Evolutionary conservation across 1,139 yeast species (phyloP).

Genomic region (Geotrichum carabidarum): DNA sequence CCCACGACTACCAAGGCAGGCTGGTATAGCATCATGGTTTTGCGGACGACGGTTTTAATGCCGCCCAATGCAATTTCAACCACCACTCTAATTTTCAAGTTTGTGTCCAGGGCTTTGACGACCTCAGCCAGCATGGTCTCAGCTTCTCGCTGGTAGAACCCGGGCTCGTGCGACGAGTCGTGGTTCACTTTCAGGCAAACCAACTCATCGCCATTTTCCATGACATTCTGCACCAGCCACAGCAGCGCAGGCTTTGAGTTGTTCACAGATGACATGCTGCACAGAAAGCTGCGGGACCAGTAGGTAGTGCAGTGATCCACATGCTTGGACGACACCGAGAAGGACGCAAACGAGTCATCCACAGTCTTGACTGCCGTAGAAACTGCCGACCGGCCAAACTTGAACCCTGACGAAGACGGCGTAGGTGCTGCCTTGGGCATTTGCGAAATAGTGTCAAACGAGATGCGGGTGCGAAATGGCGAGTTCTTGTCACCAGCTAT

Average conservation of each 20-base stretch:
- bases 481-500: not conserved
- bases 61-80: slow-evolving; percentile 30
- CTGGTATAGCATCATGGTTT: slow-evolving; percentile 29
- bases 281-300: slow-evolving; percentile 28
- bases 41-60: slow-evolving; percentile 29
- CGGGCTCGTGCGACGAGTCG: slow-evolving; percentile 6
- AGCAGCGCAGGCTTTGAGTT: slow-evolving; percentile 24
- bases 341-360: slow-evolving; percentile 21
- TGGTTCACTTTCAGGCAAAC: slow-evolving; percentile 27
- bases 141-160: slow-evolving; percentile 25
- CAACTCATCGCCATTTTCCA: slow-evolving; percentile 32
- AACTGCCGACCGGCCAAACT: slow-evolving; percentile 9
- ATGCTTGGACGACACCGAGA: slow-evolving; percentile 29
- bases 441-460: slow-evolving; percentile 29
- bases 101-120: slow-evolving; percentile 21
- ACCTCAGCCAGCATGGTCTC: slow-evolving; percentile 23
- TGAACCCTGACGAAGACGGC: not conserved
- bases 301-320: slow-evolving; percentile 21
- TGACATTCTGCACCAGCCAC: slow-evolving; percentile 27
- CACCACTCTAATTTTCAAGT: slow-evolving; percentile 25
- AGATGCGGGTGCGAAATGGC: slow-evolving; percentile 27
- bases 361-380: slow-evolving; percentile 7
- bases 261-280: slow-evolving; percentile 12
- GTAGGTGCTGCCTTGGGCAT: not conserved
- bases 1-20: slow-evolving; percentile 31